These are phyloP conservation scores for Cutaneotrichosporon daszewskae DNA, from an alignment of 1,284 basidiomycete species.

Conservation along the genomic window DNA sequence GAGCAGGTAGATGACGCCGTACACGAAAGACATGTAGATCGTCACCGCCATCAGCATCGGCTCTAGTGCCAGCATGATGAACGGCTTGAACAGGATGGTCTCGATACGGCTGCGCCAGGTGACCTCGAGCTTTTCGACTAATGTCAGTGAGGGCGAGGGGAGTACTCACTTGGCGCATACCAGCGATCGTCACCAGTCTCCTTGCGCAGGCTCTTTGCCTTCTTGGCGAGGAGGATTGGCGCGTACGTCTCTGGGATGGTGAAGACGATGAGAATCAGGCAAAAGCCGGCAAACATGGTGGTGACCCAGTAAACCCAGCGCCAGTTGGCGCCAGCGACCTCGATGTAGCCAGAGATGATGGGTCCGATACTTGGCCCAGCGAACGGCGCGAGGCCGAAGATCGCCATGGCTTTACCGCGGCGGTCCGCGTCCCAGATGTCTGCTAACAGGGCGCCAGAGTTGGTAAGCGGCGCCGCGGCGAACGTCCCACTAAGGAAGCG, in stretches of 20 bases:
- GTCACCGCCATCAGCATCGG: conserved; percentile 71
- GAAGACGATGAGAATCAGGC: conserved; percentile 53
- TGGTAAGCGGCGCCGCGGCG: conserved; percentile 50
- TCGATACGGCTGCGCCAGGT: conserved; percentile 44
- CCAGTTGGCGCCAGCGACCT: conserved; percentile 47
- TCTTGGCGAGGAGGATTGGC: conserved; percentile 53
- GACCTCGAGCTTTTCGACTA: conserved; percentile 15
- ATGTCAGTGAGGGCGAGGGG: background rate
- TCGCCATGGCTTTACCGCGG: conserved; percentile 62
- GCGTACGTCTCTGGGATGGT: conserved; percentile 69
- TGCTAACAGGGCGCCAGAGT: conserved; percentile 54
- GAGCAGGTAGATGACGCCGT: conserved; percentile 42
- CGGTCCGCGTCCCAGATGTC: conserved; percentile 62
- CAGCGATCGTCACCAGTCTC: conserved; percentile 63
- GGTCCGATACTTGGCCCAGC: conserved; percentile 58
- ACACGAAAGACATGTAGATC: conserved; percentile 56
- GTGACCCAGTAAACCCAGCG: conserved; percentile 64
- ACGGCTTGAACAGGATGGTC: conserved; percentile 56
- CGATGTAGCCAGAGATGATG: conserved; percentile 58
- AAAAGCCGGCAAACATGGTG: conserved; percentile 55
- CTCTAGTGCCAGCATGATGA: conserved; percentile 63
- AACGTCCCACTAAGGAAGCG: conserved; percentile 64
- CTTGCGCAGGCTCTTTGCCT: conserved; percentile 52
- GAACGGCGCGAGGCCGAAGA: conserved; percentile 70
- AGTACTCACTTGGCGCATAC: conserved; percentile 49